Evolutionary conservation across 75 land plant genomes (phyloP), one percentile per base, ranked within the genome.

Genomic region (Sequoia sempervirens): DNA sequence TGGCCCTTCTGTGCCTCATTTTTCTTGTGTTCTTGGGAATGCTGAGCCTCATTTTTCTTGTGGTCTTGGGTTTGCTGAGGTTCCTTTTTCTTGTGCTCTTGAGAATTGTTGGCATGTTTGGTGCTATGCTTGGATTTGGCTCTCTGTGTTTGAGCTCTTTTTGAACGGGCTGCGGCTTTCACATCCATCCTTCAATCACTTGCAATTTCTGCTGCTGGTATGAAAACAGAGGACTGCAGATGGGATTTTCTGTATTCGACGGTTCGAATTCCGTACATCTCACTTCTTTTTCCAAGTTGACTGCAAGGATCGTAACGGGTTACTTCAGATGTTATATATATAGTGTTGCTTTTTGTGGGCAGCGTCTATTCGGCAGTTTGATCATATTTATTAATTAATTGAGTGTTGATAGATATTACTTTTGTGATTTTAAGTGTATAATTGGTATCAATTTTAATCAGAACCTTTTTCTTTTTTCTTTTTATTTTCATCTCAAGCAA

Each of bases 121-220:
- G 80, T 9, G 47, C 26, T 78, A n/a, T 43, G 46, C 41, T 78
- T 78, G 47, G 80, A 45, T 23, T 78, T 78, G 50, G 80, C 80
- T 78, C 30, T 85, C 40, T 82, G 88, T 32, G 91, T 58, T 54
- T 91, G 91, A 5, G 87, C 81, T 79, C 92, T 74, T 82, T 91
- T 87, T 8, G 92, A 89, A 61, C 88, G 89, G 52, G 92, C 92
- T 56, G 90, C 32, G 10, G 86, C 53, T 81, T 91, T 91, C 5
- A 11, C 14, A 40, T 78, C 80, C 80, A 78, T 78, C 10, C 46
- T 78, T 2, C 66, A 23, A 23, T 61, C n/a, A 23, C 26, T 23
- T 61, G 7, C 6, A 61, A 23, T 5, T 0, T 50, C 53, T 50
- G 15, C 26, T 5, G 8, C 26, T 4, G 66, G 26, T 23, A 8